These are phyloP conservation scores for Fusarium buxicola DNA, from an alignment of 2,329 filamentous ascomycete genomes.

Conservation along the genomic window DNA sequence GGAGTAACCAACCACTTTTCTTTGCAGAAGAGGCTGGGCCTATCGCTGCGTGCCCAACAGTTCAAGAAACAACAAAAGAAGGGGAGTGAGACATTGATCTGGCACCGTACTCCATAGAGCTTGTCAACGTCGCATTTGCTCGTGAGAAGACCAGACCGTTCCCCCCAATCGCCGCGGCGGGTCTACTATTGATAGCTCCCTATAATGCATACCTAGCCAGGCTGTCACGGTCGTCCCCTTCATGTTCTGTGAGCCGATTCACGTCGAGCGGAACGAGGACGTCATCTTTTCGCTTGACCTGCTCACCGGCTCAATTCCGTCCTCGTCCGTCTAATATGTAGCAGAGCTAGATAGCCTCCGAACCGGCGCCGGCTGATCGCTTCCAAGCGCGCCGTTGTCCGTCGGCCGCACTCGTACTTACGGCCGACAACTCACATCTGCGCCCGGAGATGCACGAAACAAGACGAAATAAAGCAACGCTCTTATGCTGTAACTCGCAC, in stretches of 20 bases:
- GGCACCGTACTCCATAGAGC: constrained; percentile 6
- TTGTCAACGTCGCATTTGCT: constrained; percentile 22
- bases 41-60: constrained; percentile 31
- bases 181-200: constrained; percentile 32
- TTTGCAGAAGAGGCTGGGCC: constrained; percentile 23
- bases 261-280: background rate
- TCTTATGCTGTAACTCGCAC: background rate
- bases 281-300: constrained; percentile 10
- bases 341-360: background rate
- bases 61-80: constrained; percentile 19
- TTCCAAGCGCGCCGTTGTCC: constrained; percentile 23
- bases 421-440: constrained; percentile 33
- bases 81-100: constrained; percentile 19
- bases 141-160: constrained; percentile 14
- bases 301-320: constrained; percentile 11
- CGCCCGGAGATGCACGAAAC: constrained; percentile 17
- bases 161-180: constrained; percentile 7
- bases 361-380: constrained; percentile 3
- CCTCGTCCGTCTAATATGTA: no score
- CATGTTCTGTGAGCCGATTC: constrained; percentile 9
- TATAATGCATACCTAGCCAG: constrained; percentile 14
- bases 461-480: background rate
- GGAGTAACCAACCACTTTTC: constrained; percentile 11
- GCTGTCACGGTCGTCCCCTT: constrained; percentile 15
- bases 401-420: constrained; percentile 8